A percentile compares a stretch with the other conserved stretches of the same genome.
phyloP scores from a whole-genome alignment of 352 stramenopile species.

The Globisporangium megalacanthum region DNA sequence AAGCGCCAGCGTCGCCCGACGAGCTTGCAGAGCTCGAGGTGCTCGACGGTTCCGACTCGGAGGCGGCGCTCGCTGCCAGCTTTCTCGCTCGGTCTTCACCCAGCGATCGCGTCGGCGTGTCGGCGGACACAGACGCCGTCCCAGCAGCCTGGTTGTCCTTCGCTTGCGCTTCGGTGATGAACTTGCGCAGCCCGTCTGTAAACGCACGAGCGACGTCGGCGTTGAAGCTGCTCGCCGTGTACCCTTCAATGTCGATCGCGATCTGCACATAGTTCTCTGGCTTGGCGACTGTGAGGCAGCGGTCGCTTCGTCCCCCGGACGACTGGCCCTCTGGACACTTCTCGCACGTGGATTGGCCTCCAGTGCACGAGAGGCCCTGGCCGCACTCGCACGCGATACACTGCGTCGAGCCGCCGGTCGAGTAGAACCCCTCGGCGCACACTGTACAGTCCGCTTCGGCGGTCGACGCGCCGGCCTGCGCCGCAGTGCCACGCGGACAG shows the following conservation, averaged over 20 bases:
- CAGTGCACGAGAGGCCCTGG: slow-evolving; percentile 21
- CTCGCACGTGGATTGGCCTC: slow-evolving; percentile 25
- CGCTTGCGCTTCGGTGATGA: slow-evolving; percentile 19
- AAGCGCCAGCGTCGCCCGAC: neutral
- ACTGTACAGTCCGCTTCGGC: slow-evolving; percentile 23
- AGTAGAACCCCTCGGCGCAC: slow-evolving; percentile 43
- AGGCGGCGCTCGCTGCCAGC: neutral
- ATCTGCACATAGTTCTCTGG: slow-evolving; percentile 31
- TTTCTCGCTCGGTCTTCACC: no score
- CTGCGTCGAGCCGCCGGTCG: slow-evolving; percentile 36
- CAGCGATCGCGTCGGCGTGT: neutral
- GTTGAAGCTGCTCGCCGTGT: slow-evolving; percentile 43
- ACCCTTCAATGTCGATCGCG: slow-evolving; percentile 36
- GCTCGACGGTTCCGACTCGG: neutral
- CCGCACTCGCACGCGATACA: slow-evolving; percentile 37
- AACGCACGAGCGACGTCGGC: slow-evolving; percentile 25
- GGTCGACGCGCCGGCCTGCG: slow-evolving; percentile 24
- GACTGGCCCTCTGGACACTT: slow-evolving; percentile 19
- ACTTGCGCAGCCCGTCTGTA: slow-evolving; percentile 24
- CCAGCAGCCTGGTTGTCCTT: slow-evolving; percentile 2
- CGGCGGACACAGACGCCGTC: neutral
- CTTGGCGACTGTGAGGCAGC: slow-evolving; percentile 20
- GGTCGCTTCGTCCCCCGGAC: slow-evolving; percentile 23
- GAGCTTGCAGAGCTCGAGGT: no score
- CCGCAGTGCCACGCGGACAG: slow-evolving; percentile 28